Evolutionary conservation across 768 basidiomycete species (phyloP).

Genomic region (Imleria badia): DNA sequence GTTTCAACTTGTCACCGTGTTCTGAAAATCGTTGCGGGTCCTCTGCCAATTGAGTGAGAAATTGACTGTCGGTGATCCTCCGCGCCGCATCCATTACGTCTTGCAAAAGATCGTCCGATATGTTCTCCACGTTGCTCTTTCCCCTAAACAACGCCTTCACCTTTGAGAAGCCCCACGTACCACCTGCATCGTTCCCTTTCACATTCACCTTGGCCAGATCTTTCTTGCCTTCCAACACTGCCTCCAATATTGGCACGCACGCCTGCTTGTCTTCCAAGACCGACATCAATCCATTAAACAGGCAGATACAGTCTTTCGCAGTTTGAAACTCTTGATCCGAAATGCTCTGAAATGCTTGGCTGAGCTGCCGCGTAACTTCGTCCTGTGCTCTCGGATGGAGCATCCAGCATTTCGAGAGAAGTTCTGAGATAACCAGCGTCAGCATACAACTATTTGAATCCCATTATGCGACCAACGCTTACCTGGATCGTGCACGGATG

Average conservation of each 20-base stretch:
- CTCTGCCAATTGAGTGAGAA: neutral
- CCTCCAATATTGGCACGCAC: neutral
- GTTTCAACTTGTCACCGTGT: neutral
- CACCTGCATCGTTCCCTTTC: neutral
- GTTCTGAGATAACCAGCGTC: conserved; percentile 3
- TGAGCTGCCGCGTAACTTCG: neutral
- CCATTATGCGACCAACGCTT: neutral
- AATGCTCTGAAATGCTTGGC: conserved; percentile 6
- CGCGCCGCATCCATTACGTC: neutral
- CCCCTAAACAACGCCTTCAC: neutral
- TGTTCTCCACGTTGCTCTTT: neutral
- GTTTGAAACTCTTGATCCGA: conserved; percentile 1
- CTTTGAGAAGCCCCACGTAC: too few species aligned
- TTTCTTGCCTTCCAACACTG: neutral
- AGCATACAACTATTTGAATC: neutral
- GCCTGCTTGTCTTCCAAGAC: neutral
- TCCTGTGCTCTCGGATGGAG: conserved; percentile 17
- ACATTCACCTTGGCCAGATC: conserved; percentile 4
- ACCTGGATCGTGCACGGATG: conserved; percentile 3
- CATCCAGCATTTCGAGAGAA: neutral
- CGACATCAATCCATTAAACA: conserved; percentile 2
- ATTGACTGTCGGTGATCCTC: neutral
- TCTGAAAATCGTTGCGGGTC: neutral
- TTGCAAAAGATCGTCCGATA: neutral
- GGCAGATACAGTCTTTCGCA: conserved; percentile 15